Evolutionary conservation across 108 stramenopile genomes (phyloP).

Genomic region (Fistulifera pelliculosa): DNA sequence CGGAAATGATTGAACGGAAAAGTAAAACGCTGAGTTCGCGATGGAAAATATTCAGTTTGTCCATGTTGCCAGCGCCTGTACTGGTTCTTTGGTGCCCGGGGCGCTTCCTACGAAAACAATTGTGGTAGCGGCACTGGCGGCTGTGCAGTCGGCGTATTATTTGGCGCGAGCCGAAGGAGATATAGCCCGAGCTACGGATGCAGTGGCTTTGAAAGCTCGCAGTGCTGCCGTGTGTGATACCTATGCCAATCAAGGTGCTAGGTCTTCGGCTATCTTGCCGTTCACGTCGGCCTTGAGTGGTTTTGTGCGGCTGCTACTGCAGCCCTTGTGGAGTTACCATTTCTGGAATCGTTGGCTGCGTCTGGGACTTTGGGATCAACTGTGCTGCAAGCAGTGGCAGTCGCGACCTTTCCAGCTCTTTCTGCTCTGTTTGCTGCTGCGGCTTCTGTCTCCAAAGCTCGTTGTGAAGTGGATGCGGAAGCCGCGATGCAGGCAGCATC

Average conservation of each 20-base stretch:
- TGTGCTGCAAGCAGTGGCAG: slow-evolving; percentile 37
- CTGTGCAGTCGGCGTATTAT: slow-evolving; percentile 78
- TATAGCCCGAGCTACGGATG: slow-evolving; percentile 69
- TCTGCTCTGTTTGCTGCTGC: slow-evolving; percentile 79
- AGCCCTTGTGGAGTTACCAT: slow-evolving; percentile 79
- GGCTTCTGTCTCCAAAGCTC: slow-evolving; percentile 82
- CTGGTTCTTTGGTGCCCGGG: slow-evolving; percentile 71
- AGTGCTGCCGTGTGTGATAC: slow-evolving; percentile 85
- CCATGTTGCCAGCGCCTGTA: slow-evolving; percentile 69
- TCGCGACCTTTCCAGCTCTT: slow-evolving; percentile 54
- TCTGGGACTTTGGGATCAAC: slow-evolving; percentile 25
- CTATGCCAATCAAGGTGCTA: slow-evolving; percentile 86
- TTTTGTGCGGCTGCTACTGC: slow-evolving; percentile 82
- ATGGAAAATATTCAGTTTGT: slow-evolving; percentile 58
- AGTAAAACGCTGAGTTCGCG: slow-evolving; percentile 28
- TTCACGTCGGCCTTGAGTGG: slow-evolving; percentile 80
- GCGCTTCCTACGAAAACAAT: slow-evolving; percentile 67
- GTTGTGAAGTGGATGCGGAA: slow-evolving; percentile 79
- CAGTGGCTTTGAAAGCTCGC: slow-evolving; percentile 78
- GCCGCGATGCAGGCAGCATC: slow-evolving; percentile 76
- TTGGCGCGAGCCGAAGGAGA: slow-evolving; percentile 60
- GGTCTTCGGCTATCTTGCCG: slow-evolving; percentile 76
- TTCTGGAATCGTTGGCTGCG: slow-evolving; percentile 53
- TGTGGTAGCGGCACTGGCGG: slow-evolving; percentile 70
- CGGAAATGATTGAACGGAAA: slow-evolving; percentile 60